These are phyloP conservation scores for Microsporum audouinii DNA, from an alignment of 2,329 filamentous ascomycete genomes.

Conservation along the genomic window DNA sequence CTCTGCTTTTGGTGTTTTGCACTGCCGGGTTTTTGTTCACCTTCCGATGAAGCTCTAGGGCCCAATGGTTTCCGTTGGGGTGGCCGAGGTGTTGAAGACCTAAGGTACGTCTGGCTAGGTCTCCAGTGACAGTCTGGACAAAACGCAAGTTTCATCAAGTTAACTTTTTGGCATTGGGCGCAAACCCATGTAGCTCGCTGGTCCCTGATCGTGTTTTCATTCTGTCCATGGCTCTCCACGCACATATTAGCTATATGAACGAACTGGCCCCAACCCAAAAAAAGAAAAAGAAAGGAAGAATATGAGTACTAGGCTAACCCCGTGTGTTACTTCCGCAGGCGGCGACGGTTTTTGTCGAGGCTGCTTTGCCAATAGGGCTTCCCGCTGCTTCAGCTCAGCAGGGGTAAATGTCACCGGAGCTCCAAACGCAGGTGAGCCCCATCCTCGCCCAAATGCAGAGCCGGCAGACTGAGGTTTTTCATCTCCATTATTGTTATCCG, in stretches of 20 bases:
- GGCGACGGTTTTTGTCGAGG: neutral
- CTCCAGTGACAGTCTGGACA: neutral
- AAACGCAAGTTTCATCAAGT: neutral
- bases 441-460: constrained; percentile 6
- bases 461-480: neutral
- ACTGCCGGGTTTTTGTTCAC: neutral
- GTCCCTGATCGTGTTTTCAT: neutral
- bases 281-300: neutral
- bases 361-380: neutral
- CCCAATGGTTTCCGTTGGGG: neutral
- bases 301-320: neutral
- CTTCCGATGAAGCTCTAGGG: neutral
- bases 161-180: neutral
- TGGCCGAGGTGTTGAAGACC: neutral
- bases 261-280: neutral
- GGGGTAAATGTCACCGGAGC: constrained; percentile 7
- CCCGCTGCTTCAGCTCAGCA: constrained; percentile 16
- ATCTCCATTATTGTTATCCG: neutral
- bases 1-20: neutral
- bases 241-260: neutral
- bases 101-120: neutral
- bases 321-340: neutral
- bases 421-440: constrained; percentile 7
- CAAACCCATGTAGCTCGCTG: neutral
- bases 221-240: neutral